Evolutionary conservation across 139 green algal species (phyloP), one percentile per base, ranked within the genome.

Genomic region (Tetraselmis striata): DNA sequence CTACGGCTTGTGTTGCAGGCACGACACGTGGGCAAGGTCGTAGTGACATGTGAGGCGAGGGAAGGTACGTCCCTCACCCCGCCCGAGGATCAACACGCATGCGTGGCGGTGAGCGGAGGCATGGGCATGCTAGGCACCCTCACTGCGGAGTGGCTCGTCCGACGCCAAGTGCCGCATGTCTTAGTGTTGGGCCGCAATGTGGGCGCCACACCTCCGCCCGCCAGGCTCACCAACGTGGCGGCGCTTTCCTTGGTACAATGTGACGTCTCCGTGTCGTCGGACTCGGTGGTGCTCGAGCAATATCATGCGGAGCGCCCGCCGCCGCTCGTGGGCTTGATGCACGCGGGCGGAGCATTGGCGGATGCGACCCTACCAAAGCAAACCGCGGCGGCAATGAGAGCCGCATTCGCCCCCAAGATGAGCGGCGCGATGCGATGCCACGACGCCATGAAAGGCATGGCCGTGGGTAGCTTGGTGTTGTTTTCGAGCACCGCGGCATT

Each of bases 401-500:
- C 58, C 23, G 82, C 82, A 1, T 83, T 86, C 59, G 89, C 88
- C 0, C 83, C 92, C 31, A 95, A 95, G 87, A 29, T 90, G 2
- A 29, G 30, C 2, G 83, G 82, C 67, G 29, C 79, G 0, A 67
- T 67, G 45, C 45, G 45, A 18, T 67, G 45, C 45, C 5, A 18
- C 18, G 45, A 67, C 45, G 45, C 45, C 45, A 18, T 67, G 45
- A 25, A 5, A 67, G 45, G 45, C 18, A 67, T 67, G 45, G 45
- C 45, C 5, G 18, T 67, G 45, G 45, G 45, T 18, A 67, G 45
- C 45, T 5, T 67, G 26, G 82, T 97, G n/a, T 86, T 96, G 28
- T 97, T 97, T 86, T 96, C 91, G 26, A 95, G 89, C 1, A 90
- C 95, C 11, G 92, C 94, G 0, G 82, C 89, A 0, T 85, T 98